These are phyloP conservation scores for Lanmaoa rubissima DNA, from an alignment of 768 basidiomycete genomes.

Conservation along the genomic window DNA sequence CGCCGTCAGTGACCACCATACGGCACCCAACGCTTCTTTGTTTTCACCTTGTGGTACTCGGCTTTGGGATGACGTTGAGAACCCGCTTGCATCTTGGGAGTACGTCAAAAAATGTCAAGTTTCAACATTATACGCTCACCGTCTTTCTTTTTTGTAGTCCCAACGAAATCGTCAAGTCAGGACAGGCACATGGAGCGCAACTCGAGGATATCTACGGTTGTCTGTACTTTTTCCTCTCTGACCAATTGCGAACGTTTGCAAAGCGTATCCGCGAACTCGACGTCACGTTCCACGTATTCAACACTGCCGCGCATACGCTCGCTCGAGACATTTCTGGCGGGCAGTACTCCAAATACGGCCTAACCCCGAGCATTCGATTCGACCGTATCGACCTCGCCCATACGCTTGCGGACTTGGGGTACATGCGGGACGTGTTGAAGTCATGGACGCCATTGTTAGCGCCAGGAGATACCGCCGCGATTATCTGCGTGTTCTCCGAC, in stretches of 20 bases:
- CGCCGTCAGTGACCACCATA: conserved; percentile 35
- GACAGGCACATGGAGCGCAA: conserved; percentile 34
- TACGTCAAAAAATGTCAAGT: conserved; percentile 21
- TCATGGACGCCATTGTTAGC: conserved; percentile 39
- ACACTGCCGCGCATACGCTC: conserved; percentile 38
- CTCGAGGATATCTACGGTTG: conserved; percentile 47
- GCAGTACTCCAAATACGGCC: conserved; percentile 16
- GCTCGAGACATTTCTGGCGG: conserved; percentile 35
- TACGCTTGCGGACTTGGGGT: conserved; percentile 35
- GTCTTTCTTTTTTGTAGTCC: conserved; percentile 27
- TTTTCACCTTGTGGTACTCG: conserved; percentile 46
- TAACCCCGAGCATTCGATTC: conserved; percentile 33
- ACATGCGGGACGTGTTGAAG: conserved; percentile 28
- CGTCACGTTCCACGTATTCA: conserved; percentile 34
- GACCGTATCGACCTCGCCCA: conserved; percentile 46
- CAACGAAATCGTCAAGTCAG: conserved; percentile 37
- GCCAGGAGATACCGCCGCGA: conserved; percentile 26
- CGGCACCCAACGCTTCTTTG: conserved; percentile 40
- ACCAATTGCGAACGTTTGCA: conserved; percentile 39
- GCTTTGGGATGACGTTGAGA: conserved; percentile 35
- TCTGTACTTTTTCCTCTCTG: conserved; percentile 44
- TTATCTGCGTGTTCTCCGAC: conserved; percentile 44
- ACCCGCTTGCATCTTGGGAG: conserved; percentile 51
- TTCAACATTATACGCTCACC: background rate
- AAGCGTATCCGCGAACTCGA: conserved; percentile 37